phyloP scores from a whole-genome alignment of 2,329 filamentous ascomycete genomes.

The Berkeleyomyces rouxiae region DNA sequence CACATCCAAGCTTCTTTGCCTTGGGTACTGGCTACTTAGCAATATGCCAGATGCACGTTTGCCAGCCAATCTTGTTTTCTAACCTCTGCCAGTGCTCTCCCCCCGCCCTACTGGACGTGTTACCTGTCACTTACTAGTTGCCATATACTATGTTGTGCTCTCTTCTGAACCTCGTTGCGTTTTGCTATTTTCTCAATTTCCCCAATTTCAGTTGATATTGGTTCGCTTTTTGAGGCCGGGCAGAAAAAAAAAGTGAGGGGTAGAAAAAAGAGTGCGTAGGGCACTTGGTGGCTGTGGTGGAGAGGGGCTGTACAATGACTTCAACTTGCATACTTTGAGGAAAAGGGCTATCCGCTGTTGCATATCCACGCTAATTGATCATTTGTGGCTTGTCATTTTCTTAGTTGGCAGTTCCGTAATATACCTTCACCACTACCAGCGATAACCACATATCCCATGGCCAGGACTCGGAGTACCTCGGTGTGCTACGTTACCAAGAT shows the following conservation, averaged over 20 bases:
- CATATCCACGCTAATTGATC: neutral
- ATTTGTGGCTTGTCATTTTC: neutral
- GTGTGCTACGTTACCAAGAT: neutral
- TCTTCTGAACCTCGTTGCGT: neutral
- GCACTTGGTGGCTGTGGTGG: constrained; percentile 1
- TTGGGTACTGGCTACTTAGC: neutral
- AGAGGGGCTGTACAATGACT: constrained; percentile 3
- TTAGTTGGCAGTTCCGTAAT: neutral
- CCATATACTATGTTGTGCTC: neutral
- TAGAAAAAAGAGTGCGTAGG: neutral
- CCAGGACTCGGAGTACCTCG: neutral
- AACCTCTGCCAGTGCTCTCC: neutral
- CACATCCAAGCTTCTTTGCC: neutral
- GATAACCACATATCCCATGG: neutral
- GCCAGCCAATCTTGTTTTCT: neutral
- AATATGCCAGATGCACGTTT: neutral
- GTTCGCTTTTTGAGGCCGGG: neutral
- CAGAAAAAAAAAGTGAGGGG: neutral
- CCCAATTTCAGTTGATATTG: neutral
- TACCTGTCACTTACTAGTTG: neutral
- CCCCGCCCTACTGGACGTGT: neutral
- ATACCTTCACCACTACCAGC: neutral
- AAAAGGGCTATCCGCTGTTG: neutral
- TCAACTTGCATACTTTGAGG: neutral
- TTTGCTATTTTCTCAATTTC: neutral